These are phyloP conservation scores for Penicillium aurantiogriseum DNA, from an alignment of 2,329 filamentous ascomycete species.

Conservation along the genomic window DNA sequence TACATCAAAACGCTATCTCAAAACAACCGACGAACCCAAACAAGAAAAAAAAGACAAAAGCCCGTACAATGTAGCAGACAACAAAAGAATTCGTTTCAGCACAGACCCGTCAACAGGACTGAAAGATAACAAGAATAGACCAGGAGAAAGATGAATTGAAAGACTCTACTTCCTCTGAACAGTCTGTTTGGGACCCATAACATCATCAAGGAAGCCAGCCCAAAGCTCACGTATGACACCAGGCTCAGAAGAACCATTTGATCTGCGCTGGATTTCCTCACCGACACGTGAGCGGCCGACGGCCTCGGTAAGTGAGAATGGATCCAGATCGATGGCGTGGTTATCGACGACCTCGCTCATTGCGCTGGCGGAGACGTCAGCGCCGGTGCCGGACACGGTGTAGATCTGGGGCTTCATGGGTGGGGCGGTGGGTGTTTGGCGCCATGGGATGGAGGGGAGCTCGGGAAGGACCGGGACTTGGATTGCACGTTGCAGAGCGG, in stretches of 20 bases:
- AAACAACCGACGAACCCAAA: conserved; percentile 6
- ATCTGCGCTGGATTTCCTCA: conserved; percentile 37
- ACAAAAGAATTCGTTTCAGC: conserved; percentile 2
- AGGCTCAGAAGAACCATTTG: conserved; percentile 31
- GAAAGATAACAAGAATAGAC: not conserved
- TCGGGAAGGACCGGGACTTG: conserved; percentile 54
- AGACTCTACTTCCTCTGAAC: conserved; percentile 18
- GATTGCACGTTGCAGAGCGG: conserved; percentile 36
- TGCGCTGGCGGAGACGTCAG: conserved; percentile 51
- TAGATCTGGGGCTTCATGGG: conserved; percentile 58
- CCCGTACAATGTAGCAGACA: not conserved
- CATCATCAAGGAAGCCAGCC: conserved; percentile 39
- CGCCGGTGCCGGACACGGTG: conserved; percentile 46
- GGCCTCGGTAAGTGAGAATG: conserved; percentile 55
- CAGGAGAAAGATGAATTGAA: not conserved
- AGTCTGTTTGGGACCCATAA: conserved; percentile 36
- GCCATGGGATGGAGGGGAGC: conserved; percentile 31
- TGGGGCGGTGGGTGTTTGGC: conserved; percentile 20
- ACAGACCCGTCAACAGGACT: conserved; percentile 13
- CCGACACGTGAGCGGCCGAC: conserved; percentile 43
- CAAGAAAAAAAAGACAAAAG: conserved; percentile 1
- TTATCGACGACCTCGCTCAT: conserved; percentile 61
- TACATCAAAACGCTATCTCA: conserved; percentile 23
- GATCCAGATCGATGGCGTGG: conserved; percentile 55
- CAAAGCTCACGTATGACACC: conserved; percentile 38